Base-by-base conservation (phyloP, 2,329 filamentous ascomycete species). In the Sporothrix schenckii region DNA sequence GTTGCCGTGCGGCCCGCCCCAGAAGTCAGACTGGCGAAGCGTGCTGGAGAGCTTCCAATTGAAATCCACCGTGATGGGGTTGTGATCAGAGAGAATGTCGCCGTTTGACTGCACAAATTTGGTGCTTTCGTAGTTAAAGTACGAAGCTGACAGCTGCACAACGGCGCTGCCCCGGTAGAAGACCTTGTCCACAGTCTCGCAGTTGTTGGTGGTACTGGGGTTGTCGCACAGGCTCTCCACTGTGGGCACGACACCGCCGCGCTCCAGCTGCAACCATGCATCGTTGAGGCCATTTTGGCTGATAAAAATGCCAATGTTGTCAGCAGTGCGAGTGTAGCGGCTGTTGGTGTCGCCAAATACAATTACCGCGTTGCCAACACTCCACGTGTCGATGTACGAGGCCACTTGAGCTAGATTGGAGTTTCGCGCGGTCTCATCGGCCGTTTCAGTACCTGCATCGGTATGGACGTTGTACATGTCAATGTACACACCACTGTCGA, bases 141-240 rank as follows among this genome's bases (percentile, higher is more conserved):
- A 76, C 0, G 80, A 84, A 0, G 86, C 85, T 0, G 76, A 73
- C 2, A 89, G 80, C 41, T 75, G 76, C 4, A 88, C 73, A 3
- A 83, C 74, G n/a, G 81, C 75, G 21, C 82, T 83, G 44, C 82
- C 81, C 50, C 87, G 84, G 79, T 87, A 90, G 74, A 89, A 85
- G 61, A 89, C 80, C 79, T 91, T 91, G 79, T 91, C 89, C 50
- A 91, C 87, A 3, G 85, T 87, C 79, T 91, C 89, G 78, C 89
- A 91, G 4, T 78, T 77, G 75, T 82, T 82, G 61, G 78, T 82
- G 0, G 80, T 80, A 41, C 83, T 83, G 0, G 89, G 89, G 74
- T 89, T 89, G n/a, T 78, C 78, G 78, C 89, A 91, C 19, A 86
- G 69, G 24, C 78, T 72, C 74, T 85, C 80, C 41, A 75, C 74